phyloP scores from a whole-genome alignment of 2,329 filamentous ascomycete species.

The Diaporthe citriasiana region DNA sequence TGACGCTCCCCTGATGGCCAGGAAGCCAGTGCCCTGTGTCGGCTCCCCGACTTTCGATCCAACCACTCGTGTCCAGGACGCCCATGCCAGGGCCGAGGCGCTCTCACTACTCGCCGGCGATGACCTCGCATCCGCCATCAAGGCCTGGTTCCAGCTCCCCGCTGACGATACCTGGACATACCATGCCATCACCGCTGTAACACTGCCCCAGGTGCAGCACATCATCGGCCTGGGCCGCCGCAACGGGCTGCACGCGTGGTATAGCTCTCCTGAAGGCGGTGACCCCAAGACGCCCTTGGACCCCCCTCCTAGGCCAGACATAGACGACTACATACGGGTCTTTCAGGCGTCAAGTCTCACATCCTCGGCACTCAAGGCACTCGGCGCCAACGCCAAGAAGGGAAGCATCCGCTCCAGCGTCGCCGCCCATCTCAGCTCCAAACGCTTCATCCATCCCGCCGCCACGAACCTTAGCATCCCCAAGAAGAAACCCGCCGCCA shows the following conservation, averaged over 20 bases:
- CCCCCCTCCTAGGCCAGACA: slow-evolving; percentile 65
- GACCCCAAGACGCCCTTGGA: slow-evolving; percentile 45
- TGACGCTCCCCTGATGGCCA: slow-evolving; percentile 30
- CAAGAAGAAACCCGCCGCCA: slow-evolving; percentile 59
- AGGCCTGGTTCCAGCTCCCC: slow-evolving; percentile 60
- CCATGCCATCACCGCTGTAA: slow-evolving; percentile 65
- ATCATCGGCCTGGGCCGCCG: slow-evolving; percentile 58
- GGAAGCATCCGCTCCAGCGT: slow-evolving; percentile 70
- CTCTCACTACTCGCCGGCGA: slow-evolving; percentile 55
- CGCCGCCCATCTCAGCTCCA: slow-evolving; percentile 67
- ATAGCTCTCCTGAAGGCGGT: slow-evolving; percentile 47
- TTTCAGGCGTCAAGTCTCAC: slow-evolving; percentile 74
- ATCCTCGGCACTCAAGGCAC: slow-evolving; percentile 72
- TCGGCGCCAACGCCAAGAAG: slow-evolving; percentile 75
- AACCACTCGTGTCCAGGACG: slow-evolving; percentile 56
- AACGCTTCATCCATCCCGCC: slow-evolving; percentile 66
- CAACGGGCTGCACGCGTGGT: slow-evolving; percentile 66
- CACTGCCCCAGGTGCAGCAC: slow-evolving; percentile 63
- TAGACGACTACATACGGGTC: slow-evolving; percentile 76
- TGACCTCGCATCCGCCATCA: slow-evolving; percentile 61
- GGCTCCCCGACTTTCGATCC: slow-evolving; percentile 62
- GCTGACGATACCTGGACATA: slow-evolving; percentile 63
- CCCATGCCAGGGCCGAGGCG: slow-evolving; percentile 54
- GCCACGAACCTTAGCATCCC: slow-evolving; percentile 58
- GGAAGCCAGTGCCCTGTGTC: slow-evolving; percentile 57